Percentiles rank a stretch among this genome's conserved stretches.
These are phyloP conservation scores for Eucalyptus shirleyi DNA, from an alignment of 345 rosid species.

Conservation along the genomic window DNA sequence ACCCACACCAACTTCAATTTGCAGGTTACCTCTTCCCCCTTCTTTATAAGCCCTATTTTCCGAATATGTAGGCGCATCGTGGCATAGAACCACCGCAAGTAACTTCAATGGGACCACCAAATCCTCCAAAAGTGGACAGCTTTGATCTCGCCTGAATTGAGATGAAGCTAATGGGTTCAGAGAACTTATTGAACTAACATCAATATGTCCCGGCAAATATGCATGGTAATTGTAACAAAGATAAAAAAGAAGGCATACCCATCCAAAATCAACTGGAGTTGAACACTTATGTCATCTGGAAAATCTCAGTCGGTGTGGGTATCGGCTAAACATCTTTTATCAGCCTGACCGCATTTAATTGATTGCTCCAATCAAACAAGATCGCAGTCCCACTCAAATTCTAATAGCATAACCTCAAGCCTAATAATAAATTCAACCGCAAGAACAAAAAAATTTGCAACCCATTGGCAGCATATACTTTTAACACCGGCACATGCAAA, in stretches of 20 bases:
- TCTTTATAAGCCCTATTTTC: conserved; percentile 69
- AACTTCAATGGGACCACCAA: conserved; percentile 88
- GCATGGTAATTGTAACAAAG: background rate
- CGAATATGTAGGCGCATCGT: conserved; percentile 71
- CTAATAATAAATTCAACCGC: background rate
- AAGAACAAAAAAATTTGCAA: background rate
- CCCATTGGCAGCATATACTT: background rate
- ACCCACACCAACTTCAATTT: background rate
- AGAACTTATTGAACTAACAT: background rate
- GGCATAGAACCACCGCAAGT: conserved; percentile 98
- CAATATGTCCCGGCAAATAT: background rate
- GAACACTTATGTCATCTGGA: background rate
- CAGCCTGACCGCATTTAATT: background rate
- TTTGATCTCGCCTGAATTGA: conserved; percentile 71
- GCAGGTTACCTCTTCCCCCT: conserved; percentile 68
- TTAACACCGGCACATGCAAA: background rate
- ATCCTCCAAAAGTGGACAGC: conserved; percentile 81
- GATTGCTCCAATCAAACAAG: background rate
- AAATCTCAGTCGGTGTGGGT: background rate
- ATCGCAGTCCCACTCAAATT: background rate
- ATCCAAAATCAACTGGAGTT: background rate
- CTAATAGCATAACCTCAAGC: background rate
- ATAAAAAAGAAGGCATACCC: background rate
- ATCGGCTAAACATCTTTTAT: background rate
- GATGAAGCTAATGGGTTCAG: background rate